phyloP scores from a whole-genome alignment of 2,329 filamentous ascomycete species.

The Colletotrichum nymphaeae region DNA sequence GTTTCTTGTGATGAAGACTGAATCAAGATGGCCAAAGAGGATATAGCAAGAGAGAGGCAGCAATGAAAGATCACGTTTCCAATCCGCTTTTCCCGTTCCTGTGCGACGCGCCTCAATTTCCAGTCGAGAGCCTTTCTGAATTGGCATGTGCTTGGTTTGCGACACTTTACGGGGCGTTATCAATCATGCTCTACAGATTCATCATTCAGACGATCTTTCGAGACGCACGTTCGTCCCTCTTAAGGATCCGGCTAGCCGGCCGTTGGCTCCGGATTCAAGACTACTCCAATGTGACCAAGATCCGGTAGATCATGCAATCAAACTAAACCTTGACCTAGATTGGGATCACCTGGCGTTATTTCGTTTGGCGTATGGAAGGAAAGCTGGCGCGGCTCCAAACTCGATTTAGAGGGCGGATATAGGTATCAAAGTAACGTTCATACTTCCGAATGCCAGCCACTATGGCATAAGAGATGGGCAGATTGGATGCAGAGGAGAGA shows the following conservation, averaged over 20 bases:
- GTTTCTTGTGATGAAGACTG: constrained; percentile 31
- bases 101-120: too few relatives aligned
- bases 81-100: neutral
- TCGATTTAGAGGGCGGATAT: too few relatives aligned
- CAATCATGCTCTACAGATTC: neutral
- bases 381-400: neutral
- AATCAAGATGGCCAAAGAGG: constrained; percentile 14
- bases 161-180: neutral
- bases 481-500: neutral
- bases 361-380: neutral
- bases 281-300: neutral
- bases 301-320: neutral
- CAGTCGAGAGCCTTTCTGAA: neutral
- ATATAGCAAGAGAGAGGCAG: constrained; percentile 20
- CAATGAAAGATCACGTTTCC: constrained; percentile 21
- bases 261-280: neutral
- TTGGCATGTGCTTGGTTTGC: neutral
- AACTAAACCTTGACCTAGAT: neutral
- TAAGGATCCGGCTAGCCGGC: neutral
- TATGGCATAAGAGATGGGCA: neutral
- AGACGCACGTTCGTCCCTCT: constrained; percentile 1
- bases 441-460: neutral
- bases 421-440: neutral
- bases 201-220: neutral
- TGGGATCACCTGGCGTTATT: neutral